Conservation (phyloP, 805 yeast genomes). For the Wickerhamiella australiensis region DNA sequence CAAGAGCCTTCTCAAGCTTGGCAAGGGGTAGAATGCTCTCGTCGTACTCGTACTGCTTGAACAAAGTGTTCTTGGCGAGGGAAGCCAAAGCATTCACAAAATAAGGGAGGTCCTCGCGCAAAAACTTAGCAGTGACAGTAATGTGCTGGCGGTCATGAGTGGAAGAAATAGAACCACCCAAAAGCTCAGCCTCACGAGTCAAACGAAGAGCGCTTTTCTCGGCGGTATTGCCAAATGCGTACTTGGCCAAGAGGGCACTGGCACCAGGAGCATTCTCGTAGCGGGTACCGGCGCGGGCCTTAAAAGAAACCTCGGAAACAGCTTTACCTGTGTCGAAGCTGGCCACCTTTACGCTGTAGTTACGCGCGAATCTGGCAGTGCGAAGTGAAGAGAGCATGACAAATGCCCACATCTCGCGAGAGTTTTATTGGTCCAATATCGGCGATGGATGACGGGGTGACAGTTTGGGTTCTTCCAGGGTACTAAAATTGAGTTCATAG, state of each 20-base stretch:
- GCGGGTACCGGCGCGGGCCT: slow-evolving; percentile 81
- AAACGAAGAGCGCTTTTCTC: slow-evolving; percentile 81
- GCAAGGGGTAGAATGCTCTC: slow-evolving; percentile 80
- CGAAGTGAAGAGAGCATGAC: slow-evolving; percentile 11
- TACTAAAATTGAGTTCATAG: no score
- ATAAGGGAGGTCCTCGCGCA: slow-evolving; percentile 82
- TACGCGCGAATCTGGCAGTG: slow-evolving; percentile 19
- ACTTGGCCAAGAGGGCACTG: slow-evolving; percentile 74
- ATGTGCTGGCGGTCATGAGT: slow-evolving; percentile 73
- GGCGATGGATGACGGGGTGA: neutral
- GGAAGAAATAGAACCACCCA: slow-evolving; percentile 72
- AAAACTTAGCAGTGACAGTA: slow-evolving; percentile 66
- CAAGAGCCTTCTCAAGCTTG: slow-evolving; percentile 41
- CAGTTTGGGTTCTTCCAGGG: no score
- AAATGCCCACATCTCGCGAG: neutral
- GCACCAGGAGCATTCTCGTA: slow-evolving; percentile 57
- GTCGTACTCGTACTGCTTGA: slow-evolving; percentile 68
- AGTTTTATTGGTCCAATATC: slow-evolving; percentile 6
- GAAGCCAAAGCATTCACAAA: slow-evolving; percentile 76
- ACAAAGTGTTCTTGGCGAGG: slow-evolving; percentile 51
- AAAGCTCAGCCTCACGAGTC: slow-evolving; percentile 85
- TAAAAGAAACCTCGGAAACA: slow-evolving; percentile 65
- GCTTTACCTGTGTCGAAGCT: slow-evolving; percentile 51
- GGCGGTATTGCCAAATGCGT: slow-evolving; percentile 64
- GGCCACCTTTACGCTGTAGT: slow-evolving; percentile 36